Evolutionary conservation across 2,329 filamentous ascomycete species (phyloP).

Genomic region (Talaromyces sp.): DNA sequence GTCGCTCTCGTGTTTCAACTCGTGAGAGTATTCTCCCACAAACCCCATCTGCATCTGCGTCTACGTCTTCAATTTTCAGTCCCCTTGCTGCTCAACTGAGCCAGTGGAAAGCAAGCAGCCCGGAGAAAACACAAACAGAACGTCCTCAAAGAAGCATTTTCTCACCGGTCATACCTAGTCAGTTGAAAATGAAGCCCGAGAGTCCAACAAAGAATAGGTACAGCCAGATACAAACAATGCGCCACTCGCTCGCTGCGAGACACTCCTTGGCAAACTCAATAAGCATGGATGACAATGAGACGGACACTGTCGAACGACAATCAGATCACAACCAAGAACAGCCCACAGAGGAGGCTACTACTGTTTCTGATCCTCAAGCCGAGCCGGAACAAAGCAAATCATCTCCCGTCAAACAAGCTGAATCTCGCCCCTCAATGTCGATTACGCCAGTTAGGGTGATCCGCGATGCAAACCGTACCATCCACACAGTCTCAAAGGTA

Average conservation of each 20-base stretch:
- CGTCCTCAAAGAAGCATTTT: constrained; percentile 25
- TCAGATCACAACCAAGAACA: constrained; percentile 8
- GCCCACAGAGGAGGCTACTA: background rate
- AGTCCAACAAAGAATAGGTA: background rate
- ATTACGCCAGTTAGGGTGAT: constrained; percentile 52
- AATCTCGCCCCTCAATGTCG: constrained; percentile 28
- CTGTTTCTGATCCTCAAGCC: background rate
- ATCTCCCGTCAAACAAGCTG: background rate
- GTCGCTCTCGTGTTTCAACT: constrained; percentile 7
- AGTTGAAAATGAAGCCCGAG: background rate
- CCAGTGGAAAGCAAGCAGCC: constrained; percentile 60
- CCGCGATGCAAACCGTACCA: constrained; percentile 47
- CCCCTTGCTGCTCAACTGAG: constrained; percentile 58
- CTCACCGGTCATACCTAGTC: constrained; percentile 11
- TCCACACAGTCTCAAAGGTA: constrained; percentile 72
- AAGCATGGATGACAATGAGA: constrained; percentile 7
- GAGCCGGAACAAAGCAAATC: background rate
- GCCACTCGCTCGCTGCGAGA: constrained; percentile 21
- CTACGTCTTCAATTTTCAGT: constrained; percentile 52
- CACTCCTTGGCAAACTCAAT: constrained; percentile 14
- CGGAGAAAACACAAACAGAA: constrained; percentile 31
- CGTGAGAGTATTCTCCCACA: constrained; percentile 8
- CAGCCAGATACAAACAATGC: constrained; percentile 17
- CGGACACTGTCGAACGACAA: constrained; percentile 12
- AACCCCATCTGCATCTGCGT: background rate